Evolutionary conservation across 164 flowering plant species (phyloP).

Genomic region (Brasenia schreberi): DNA sequence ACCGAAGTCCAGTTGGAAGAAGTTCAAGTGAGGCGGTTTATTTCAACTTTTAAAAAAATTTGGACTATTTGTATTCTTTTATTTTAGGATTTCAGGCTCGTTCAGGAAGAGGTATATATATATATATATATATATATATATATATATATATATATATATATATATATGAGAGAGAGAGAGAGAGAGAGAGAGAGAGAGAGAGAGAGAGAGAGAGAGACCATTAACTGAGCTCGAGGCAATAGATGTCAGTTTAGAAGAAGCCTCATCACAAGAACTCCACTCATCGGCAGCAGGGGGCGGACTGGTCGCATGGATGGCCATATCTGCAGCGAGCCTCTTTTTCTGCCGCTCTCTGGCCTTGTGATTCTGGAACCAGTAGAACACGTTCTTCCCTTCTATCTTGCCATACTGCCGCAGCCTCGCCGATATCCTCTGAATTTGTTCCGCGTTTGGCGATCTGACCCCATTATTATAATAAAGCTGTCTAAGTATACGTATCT

Average conservation of each 20-base stretch:
- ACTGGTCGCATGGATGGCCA: constrained; percentile 19
- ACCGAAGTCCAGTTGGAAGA: no score
- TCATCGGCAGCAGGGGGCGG: constrained; percentile 12
- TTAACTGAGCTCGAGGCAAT: not conserved
- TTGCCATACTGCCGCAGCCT: constrained; percentile 75
- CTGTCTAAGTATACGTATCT: constrained; percentile 73
- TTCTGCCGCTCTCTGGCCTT: constrained; percentile 95
- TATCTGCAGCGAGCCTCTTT: constrained; percentile 40
- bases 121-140: no score
- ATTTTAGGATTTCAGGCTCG: no score
- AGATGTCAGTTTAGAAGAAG: not conserved
- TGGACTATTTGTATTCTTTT: no score
- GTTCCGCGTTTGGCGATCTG: constrained; percentile 82
- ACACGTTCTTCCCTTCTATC: constrained; percentile 96
- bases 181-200: constrained; percentile 4
- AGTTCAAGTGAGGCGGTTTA: no score
- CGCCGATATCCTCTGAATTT: constrained; percentile 84
- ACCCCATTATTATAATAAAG: constrained; percentile 88
- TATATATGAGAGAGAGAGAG: constrained; percentile 11
- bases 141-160: no score
- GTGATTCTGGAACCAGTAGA: constrained; percentile 98
- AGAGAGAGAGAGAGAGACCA: not conserved
- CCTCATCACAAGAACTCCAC: not conserved
- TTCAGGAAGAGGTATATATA: no score
- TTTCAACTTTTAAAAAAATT: no score